Evolutionary conservation across 108 stramenopile genomes (phyloP), one percentile per base, ranked within the genome.

Genomic region (Skeletonema potamos): DNA sequence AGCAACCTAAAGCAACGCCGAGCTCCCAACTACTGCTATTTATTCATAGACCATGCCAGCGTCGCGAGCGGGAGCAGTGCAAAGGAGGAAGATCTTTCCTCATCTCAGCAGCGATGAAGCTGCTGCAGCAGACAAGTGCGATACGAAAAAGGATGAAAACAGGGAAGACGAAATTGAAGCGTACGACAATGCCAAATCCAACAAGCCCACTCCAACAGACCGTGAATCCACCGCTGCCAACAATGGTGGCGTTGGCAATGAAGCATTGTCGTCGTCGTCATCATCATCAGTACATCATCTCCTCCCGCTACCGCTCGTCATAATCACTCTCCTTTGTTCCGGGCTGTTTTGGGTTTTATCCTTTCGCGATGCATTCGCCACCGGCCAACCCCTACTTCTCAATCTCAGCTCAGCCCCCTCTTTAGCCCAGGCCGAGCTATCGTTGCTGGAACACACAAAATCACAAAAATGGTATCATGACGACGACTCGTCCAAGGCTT

Each of bases 331-430:
- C 18, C 41, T 87, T 1, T 92, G 91, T 70, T 95, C 94, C 17
- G 91, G 91, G 27, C 69, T 83, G n/a, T 60, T 91, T 20, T 89
- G 87, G 70, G 76, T 95, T 6, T 66, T 89, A 41, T 82, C 87
- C 27, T 84, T 92, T 27, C 73, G 94, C 26, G 94, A 95, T 76
- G 83, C 89, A 33, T 80, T 95, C 66, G 87, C 88, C 22, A 92
- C 91, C 3, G 94, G 94, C 32, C 68, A 87, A 55, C 76, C 75
- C 65, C 85, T 95, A 36, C 76, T 72, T 13, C 91, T 90, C 27
- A 76, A 62, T 4, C 51, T 69, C 27, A 86, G 61, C 22, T 2
- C 22, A 8, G 7, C 22, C 9, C 48, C 48, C 15, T 28, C 59
- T 46, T 13, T 57, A n/a, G 34, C 44, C 27, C 1, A 57, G 37